A percentile compares a stretch with the other conserved stretches of the same genome.
Conservation (phyloP, 805 yeast genomes). For the Lachancea meyersii region DNA sequence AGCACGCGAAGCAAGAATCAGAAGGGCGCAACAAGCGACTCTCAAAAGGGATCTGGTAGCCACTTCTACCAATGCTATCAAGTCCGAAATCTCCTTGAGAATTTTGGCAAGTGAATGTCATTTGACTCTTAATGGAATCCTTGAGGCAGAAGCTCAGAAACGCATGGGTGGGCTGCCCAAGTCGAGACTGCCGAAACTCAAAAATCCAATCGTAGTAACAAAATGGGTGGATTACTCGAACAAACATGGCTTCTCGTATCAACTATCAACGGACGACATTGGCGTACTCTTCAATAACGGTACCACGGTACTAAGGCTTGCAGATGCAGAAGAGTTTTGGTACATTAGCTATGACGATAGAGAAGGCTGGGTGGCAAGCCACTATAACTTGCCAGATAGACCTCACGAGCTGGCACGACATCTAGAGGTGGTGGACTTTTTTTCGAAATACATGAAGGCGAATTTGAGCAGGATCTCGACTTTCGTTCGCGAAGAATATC, state of each 20-base stretch:
- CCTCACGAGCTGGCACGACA: conserved; percentile 56
- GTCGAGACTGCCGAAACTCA: conserved; percentile 28
- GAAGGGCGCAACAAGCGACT: conserved; percentile 32
- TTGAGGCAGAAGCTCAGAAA: conserved; percentile 41
- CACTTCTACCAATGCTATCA: conserved; percentile 33
- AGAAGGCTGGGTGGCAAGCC: conserved; percentile 51
- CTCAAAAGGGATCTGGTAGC: conserved; percentile 28
- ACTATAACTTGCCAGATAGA: conserved; percentile 37
- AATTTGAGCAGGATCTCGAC: conserved; percentile 73
- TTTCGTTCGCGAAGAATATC: conserved; percentile 44
- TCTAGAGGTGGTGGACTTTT: conserved; percentile 79
- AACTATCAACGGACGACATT: conserved; percentile 79
- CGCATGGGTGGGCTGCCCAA: conserved; percentile 36
- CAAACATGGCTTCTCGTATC: conserved; percentile 92
- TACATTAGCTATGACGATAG: conserved; percentile 46
- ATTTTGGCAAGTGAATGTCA: conserved; percentile 42
- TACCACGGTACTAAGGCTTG: conserved; percentile 68
- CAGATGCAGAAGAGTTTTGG: conserved; percentile 59
- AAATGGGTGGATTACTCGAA: conserved; percentile 98
- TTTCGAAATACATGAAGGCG: conserved; percentile 86
- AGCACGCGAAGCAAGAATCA: conserved; percentile 32
- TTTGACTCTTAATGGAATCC: conserved; percentile 40
- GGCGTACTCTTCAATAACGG: conserved; percentile 88
- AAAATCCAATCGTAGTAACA: conserved; percentile 66
- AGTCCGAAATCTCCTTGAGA: conserved; percentile 34